Conservation (phyloP, 139 green algal genomes). For the Tetraselmis chui region DNA sequence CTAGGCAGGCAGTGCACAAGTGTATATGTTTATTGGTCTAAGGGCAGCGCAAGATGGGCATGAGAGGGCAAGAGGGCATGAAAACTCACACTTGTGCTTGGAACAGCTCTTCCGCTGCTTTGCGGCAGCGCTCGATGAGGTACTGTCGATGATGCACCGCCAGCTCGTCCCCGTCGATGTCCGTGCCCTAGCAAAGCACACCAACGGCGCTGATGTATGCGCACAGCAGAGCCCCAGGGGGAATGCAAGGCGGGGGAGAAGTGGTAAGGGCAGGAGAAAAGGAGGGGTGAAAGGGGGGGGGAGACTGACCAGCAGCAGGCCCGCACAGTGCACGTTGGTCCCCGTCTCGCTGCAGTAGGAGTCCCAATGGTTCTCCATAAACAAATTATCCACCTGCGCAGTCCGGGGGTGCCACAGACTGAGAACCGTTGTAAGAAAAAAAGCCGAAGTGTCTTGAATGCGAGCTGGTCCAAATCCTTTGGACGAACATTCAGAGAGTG, state of each 20-base stretch:
- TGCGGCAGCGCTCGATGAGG: background rate
- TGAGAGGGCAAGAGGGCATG: too few species aligned
- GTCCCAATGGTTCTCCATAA: conserved; percentile 26
- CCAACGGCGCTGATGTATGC: too few species aligned
- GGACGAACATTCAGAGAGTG: background rate
- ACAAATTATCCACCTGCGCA: conserved; percentile 29
- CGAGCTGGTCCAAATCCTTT: background rate
- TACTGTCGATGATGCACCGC: background rate
- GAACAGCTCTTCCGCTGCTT: background rate
- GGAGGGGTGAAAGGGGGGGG: too few species aligned
- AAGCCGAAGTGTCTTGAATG: too few species aligned
- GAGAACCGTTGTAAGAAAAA: too few species aligned
- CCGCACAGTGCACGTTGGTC: conserved; percentile 19
- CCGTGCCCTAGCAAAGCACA: background rate
- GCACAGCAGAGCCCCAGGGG: background rate
- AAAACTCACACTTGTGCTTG: too few species aligned
- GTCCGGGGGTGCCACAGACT: background rate
- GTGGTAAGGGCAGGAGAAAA: background rate
- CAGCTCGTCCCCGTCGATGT: background rate
- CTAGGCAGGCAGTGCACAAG: too few species aligned
- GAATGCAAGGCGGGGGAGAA: background rate
- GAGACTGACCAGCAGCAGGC: conserved; percentile 17
- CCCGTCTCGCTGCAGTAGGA: conserved; percentile 19
- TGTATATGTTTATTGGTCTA: too few species aligned
- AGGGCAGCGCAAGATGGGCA: too few species aligned